Base-by-base conservation (phyloP, 73 alveolate genomes). In the Halteria grandinella region DNA sequence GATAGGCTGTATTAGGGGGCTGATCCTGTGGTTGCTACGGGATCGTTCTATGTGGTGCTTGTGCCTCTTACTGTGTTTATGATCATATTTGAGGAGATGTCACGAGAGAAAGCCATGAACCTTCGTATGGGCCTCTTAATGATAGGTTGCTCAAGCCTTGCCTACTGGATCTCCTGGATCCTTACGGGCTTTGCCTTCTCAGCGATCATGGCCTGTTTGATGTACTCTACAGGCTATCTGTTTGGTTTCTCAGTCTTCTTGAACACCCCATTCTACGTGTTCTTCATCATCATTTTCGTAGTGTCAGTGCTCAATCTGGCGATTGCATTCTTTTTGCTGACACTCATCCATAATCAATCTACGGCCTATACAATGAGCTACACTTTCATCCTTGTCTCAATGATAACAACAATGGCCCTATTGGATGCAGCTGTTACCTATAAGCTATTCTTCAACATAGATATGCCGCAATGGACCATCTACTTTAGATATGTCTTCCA, bases 401-500 rank as follows among this genome's bases (percentile, higher is more conserved):
- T 75, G 1, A 45, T 75, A 0, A 14, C 41, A 43, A 53, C 18
- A 24, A 41, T 58, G 8, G 48, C 55, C 0, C 43, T 75, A 12
- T n/a, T 55, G n/a, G 55, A 75, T 36, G 36, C 69, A 6, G n/a
- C 57, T n/a, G 48, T 72, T 6, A 25, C 44, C 33, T 75, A 45
- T 27, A 50, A 50, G 53, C 18, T 75, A 11, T 75, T 75, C 55
- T 75, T 24, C 29, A 75, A 75, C 34, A 14, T 23, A 0, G 75
- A 24, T 14, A 31, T 17, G 55, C 33, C 12, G 25, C 34, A 29
- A 69, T 57, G 0, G 39, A 39, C 50, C 10, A 39, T 11, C 14
- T 15, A 14, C 33, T 43, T 57, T 12, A 40, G 44, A 2, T 52
- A 27, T 23, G 1, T 75, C 14, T 75, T 75, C 32, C 43, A 27